Base-by-base conservation (phyloP, 1,284 basidiomycete genomes). In the Austroboletus niveus region DNA sequence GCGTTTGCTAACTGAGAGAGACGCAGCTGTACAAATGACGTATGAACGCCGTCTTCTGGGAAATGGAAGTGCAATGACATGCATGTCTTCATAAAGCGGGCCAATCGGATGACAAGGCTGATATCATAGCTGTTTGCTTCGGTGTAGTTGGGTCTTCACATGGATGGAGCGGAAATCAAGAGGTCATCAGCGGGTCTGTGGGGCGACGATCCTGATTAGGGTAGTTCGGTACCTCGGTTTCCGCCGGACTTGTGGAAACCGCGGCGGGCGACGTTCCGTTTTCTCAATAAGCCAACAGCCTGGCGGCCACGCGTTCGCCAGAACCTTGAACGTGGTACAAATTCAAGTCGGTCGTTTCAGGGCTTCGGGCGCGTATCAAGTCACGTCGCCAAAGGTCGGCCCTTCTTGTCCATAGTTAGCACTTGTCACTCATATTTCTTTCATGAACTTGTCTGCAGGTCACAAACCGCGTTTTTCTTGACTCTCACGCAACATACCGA, bases 401-500 rank as follows among this genome's bases (percentile, higher is more conserved):
- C 48, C 51, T 57, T 61, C 49, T 60, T 53, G 38, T 44, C 60
- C 53, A 51, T 45, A 47, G 50, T 54, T 55, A 34, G 45, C 15
- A 30, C 54, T 64, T 46, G 53, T 62, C 61, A 62, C 65, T 64
- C 60, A 63, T 49, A 48, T 56, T 64, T 53, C 45, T 54, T 64
- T 57, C 48, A 63, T 64, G 49, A 66, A 56, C 55, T 49, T 29
- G 35, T 49, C 51, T 56, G 66, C 66, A 56, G 62, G 49, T 69
- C 56, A 46, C 59, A 64, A 38, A 47, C 61, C 64, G 63, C 64
- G 65, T 65, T 65, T 65, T 65, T 68, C 51, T 61, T 69, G 66
- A 69, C 66, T 63, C 66, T 64, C 65, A 66, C 66, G 62, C 63
- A 68, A 65, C 66, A 65, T 64, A 67, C 55, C 56, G 62, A 68